phyloP scores from a whole-genome alignment of 345 rosid genomes.

The Lumnitzera littorea region DNA sequence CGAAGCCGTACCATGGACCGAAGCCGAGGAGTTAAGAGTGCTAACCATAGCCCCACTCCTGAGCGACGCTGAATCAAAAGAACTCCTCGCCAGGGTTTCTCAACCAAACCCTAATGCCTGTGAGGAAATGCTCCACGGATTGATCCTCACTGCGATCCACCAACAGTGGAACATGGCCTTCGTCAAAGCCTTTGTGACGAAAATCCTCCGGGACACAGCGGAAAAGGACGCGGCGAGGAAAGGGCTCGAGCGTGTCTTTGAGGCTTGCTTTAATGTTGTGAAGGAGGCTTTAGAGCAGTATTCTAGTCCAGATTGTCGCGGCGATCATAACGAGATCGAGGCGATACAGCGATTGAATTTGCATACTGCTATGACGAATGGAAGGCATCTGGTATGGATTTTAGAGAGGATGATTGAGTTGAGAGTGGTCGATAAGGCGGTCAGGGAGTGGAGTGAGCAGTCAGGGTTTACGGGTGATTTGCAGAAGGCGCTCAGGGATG shows the following conservation, averaged over 20 bases:
- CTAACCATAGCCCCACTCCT: constrained; percentile 35
- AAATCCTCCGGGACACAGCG: constrained; percentile 49
- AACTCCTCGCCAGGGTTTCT: constrained; percentile 46
- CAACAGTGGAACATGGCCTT: constrained; percentile 45
- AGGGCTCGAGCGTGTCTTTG: constrained; percentile 51
- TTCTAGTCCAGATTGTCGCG: constrained; percentile 63
- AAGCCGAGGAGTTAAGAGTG: constrained; percentile 53
- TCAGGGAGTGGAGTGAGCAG: constrained; percentile 66
- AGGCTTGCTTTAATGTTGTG: constrained; percentile 42
- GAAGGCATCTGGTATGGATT: constrained; percentile 56
- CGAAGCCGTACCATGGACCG: constrained; percentile 71
- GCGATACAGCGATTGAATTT: constrained; percentile 60
- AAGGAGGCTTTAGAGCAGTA: constrained; percentile 65
- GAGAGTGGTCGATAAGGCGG: constrained; percentile 55
- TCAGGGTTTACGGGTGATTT: constrained; percentile 45
- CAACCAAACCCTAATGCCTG: constrained; percentile 27
- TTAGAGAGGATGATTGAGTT: constrained; percentile 78
- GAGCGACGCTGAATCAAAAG: constrained; percentile 40
- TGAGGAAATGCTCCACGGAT: constrained; percentile 56
- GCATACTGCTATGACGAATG: constrained; percentile 54
- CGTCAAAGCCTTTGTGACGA: constrained; percentile 59
- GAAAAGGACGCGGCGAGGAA: constrained; percentile 43
- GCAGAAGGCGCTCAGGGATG: constrained; percentile 55
- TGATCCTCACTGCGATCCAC: constrained; percentile 42
- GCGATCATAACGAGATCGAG: constrained; percentile 65